Evolutionary conservation across 768 basidiomycete species (phyloP).

Genomic region (Mycena vulgaris): DNA sequence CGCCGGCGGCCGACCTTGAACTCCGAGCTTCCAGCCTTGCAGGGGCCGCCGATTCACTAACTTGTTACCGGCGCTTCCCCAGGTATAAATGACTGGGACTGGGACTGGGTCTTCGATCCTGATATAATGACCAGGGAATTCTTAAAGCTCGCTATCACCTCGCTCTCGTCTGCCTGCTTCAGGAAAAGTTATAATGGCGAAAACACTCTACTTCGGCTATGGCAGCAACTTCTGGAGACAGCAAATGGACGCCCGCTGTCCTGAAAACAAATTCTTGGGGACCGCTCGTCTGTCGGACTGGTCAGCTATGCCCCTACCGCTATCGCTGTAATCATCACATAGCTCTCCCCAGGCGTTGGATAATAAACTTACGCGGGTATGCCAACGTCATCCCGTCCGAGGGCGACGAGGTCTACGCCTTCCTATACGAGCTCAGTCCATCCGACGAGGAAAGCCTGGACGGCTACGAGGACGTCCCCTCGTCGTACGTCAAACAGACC

Average conservation of each 20-base stretch:
- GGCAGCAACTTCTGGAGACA: slow-evolving; percentile 67
- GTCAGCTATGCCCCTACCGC: slow-evolving; percentile 45
- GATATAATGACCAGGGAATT: no score
- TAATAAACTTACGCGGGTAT: slow-evolving; percentile 61
- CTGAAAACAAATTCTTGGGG: slow-evolving; percentile 58
- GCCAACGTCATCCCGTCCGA: slow-evolving; percentile 61
- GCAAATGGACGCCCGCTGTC: slow-evolving; percentile 65
- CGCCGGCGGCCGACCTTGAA: no score
- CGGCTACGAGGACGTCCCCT: slow-evolving; percentile 57
- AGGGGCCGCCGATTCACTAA: no score
- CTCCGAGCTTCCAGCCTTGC: no score
- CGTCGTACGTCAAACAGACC: slow-evolving; percentile 54
- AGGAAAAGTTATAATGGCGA: no score
- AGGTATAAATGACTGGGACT: no score
- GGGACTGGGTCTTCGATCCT: no score
- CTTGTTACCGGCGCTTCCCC: no score
- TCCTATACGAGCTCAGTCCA: slow-evolving; percentile 58
- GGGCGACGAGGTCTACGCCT: slow-evolving; percentile 59
- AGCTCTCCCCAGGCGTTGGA: slow-evolving; percentile 61
- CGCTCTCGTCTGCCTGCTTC: no score
- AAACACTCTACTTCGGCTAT: slow-evolving; percentile 62
- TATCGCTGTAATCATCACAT: neutral
- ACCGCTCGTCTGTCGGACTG: slow-evolving; percentile 58
- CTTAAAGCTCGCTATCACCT: no score
- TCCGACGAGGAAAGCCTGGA: slow-evolving; percentile 61